Base-by-base conservation (phyloP, 208 protist species). In the Trypanosoma scelopori region DNA sequence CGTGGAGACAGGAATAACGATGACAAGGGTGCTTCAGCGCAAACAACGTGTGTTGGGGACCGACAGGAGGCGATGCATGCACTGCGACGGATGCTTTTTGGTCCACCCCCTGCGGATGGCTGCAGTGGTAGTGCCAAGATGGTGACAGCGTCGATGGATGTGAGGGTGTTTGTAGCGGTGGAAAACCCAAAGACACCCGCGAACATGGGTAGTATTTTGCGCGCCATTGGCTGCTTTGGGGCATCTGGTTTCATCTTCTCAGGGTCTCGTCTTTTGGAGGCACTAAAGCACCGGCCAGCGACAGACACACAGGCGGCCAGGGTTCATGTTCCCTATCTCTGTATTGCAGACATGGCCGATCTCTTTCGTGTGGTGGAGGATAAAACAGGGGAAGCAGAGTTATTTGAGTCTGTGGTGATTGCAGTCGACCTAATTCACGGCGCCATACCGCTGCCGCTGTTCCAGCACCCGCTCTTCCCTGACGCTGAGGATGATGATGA, bases 111-210 rank as follows among this genome's bases (percentile, higher is more conserved):
- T 18, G 9, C 18, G 23, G 23, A 59, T 46, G 13, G 55, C 25
- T 18, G 49, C 45, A 43, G 46, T 15, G 22, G 45, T 27, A 25
- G 18, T 56, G 11, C 27, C 53, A 28, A 37, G 11, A 22, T 41
- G 42, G 30, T 12, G 18, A 9, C 16, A 22, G 15, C 41, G 18
- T 16, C n/a, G 11, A 3, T 55, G 12, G 28, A 51, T 13, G 62
- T 77, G 27, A 57, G 65, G 13, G 55, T 91, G 15, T 85, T 87
- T 42, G 37, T 91, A 7, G 84, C 82, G 5, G 71, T 91, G 2
- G 81, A 86, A 41, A 88, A 91, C 58, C 81, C 85, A 0, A 91
- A 91, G 56, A 91, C 81, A 12, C 85, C 85, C 0, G 72, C 76
- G 12, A 91, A 91, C 52, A 35, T 79, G 12, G 85, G 85, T 28